phyloP scores from a whole-genome alignment of 768 basidiomycete species.

The Boletus rubroflammeus region DNA sequence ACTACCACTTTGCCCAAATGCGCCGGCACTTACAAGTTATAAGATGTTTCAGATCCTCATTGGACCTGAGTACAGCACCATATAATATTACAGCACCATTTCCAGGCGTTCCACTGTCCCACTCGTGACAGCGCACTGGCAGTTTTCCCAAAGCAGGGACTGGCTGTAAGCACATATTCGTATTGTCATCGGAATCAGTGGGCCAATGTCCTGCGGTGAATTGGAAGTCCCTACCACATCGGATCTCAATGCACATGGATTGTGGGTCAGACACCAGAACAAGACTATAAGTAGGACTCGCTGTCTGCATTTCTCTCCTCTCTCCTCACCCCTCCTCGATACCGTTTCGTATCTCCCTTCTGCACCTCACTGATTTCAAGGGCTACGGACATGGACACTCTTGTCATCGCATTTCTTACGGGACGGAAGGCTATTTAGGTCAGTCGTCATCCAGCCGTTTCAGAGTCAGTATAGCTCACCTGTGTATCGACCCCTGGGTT shows the following conservation, averaged over 20 bases:
- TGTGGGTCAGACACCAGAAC: background rate
- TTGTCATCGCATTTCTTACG: background rate
- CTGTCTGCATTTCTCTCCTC: background rate
- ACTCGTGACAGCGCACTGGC: background rate
- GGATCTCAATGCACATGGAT: background rate
- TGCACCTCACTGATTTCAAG: background rate
- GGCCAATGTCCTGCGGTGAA: background rate
- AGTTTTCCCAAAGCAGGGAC: background rate
- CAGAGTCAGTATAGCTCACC: background rate
- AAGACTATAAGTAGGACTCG: background rate
- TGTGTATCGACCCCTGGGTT: no score
- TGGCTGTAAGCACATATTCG: background rate
- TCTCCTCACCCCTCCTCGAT: background rate
- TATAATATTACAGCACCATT: background rate
- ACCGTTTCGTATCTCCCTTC: background rate
- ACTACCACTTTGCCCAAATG: no score
- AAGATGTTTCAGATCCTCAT: no score
- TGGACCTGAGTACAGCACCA: no score
- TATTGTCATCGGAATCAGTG: background rate
- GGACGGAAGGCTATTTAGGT: background rate
- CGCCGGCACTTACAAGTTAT: no score
- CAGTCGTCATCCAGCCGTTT: background rate
- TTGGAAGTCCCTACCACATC: background rate
- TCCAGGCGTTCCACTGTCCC: background rate
- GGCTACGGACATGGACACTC: background rate